Evolutionary conservation across 768 basidiomycete species (phyloP).

Genomic region (Lactarius deliciosus): DNA sequence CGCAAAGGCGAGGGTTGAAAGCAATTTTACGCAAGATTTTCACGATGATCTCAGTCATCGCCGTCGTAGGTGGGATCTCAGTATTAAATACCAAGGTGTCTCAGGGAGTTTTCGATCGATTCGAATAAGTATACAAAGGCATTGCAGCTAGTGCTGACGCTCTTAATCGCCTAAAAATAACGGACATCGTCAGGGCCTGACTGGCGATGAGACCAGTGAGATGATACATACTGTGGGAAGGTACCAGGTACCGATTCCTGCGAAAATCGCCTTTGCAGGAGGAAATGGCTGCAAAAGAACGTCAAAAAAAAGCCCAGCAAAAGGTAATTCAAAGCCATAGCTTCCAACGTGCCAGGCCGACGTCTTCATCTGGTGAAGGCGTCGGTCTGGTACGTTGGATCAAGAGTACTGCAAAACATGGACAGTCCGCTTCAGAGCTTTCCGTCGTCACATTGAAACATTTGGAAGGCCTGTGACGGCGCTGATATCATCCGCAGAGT

Average conservation of each 20-base stretch:
- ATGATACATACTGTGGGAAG: neutral
- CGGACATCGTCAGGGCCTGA: neutral
- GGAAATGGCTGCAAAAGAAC: neutral
- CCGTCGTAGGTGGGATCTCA: no score
- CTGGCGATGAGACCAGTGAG: neutral
- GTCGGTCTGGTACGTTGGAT: no score
- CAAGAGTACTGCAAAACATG: neutral
- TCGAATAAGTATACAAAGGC: neutral
- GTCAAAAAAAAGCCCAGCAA: neutral
- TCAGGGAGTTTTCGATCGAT: no score
- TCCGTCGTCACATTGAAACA: neutral
- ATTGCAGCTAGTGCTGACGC: neutral
- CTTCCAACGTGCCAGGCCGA: neutral
- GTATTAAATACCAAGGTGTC: no score
- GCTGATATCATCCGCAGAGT: neutral
- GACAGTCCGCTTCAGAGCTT: neutral
- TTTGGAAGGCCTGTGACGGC: neutral
- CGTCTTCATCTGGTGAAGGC: neutral
- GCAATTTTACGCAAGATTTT: neutral
- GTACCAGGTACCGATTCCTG: neutral
- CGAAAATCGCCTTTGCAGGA: neutral
- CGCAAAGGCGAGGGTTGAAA: neutral
- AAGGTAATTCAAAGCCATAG: neutral
- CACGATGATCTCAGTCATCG: neutral
- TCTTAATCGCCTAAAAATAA: neutral